Evolutionary conservation across 257 asterid genomes (phyloP).

Genomic region (Ehretia macrophylla): DNA sequence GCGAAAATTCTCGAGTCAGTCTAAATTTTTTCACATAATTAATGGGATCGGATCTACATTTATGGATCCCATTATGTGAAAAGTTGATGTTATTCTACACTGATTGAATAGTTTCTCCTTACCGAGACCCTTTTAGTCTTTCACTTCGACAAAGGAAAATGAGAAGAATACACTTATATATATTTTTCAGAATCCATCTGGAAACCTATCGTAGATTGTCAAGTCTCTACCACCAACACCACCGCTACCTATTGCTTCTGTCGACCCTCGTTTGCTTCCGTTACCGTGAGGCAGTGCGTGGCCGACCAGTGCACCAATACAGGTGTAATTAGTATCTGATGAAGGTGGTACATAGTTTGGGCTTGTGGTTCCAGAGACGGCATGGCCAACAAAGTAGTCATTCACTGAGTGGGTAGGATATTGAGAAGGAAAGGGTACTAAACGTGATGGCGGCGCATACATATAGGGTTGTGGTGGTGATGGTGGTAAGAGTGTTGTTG

Average conservation of each 20-base stretch:
- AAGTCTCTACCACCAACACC: constrained; percentile 27
- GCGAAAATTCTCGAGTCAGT: too few species aligned
- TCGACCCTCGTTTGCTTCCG: constrained; percentile 11
- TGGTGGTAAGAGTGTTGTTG: constrained; percentile 26
- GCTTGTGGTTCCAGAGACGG: constrained; percentile 26
- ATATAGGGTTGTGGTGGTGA: constrained; percentile 29
- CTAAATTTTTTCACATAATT: too few species aligned
- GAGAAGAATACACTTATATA: not conserved
- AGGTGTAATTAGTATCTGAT: constrained; percentile 7
- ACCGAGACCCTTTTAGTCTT: constrained; percentile 28
- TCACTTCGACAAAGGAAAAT: constrained; percentile 12
- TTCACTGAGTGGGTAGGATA: constrained; percentile 19
- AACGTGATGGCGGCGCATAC: constrained; percentile 49
- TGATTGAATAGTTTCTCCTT: too few species aligned
- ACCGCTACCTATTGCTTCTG: constrained; percentile 15
- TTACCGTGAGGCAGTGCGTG: not conserved
- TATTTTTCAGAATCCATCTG: constrained; percentile 39
- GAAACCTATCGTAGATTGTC: constrained; percentile 34
- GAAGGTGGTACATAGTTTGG: constrained; percentile 16
- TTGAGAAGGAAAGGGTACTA: constrained; percentile 48
- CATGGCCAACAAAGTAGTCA: constrained; percentile 73
- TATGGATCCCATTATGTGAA: too few species aligned
- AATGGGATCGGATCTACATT: too few species aligned
- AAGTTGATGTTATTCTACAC: too few species aligned
- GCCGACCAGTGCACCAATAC: not conserved